Evolutionary conservation across 352 stramenopile genomes (phyloP), one percentile per base, ranked within the genome.

Genomic region (Phytopythium delawarense): DNA sequence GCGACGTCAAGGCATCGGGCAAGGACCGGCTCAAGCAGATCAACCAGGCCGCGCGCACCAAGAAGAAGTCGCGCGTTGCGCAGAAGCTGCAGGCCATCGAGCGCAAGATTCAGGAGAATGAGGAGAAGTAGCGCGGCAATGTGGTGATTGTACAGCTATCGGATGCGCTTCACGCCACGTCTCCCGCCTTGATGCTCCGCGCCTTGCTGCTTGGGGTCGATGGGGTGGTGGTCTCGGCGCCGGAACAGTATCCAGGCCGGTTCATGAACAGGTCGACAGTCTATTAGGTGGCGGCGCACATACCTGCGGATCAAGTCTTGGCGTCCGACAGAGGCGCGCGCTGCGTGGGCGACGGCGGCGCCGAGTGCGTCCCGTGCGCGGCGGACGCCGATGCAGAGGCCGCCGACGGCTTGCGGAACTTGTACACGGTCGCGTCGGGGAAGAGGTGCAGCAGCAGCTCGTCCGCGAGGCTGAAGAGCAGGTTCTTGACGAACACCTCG

Each of bases 21-120:
- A 95, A 93, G 61, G 84, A 95, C 59, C 81, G 86, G 6, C 76
- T 95, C 50, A 93, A 91, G 72, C 81, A 91, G 67, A 89, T 95
- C 61, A 95, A 95, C 66, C 74, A 90, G 71, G 72, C 72, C 2
- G 81, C 72, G 52, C 87, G 81, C 57, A 92, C 84, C 53, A 93
- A 92, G 72, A 93, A 95, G 76, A 89, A 89, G 62, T 93, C 78
- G 61, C 84, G 87, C 67, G 83, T 92, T 49, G 82, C 87, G 54
- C 84, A 92, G 57, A 95, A 95, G 63, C 68, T 94, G 56, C 67
- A 81, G 55, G 79, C 81, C 23, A 68, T 95, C 44, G 84, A 95
- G 70, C 72, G 74, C 32, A 84, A 79, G 30, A 94, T 95, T 64
- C 81, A 92, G 70, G 79, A 89, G 7, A 78, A 88, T 61, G 82